Evolutionary conservation across 306 rosid genomes (phyloP), one percentile per base, ranked within the genome.

Genomic region (Cucurbita argyrosperma): DNA sequence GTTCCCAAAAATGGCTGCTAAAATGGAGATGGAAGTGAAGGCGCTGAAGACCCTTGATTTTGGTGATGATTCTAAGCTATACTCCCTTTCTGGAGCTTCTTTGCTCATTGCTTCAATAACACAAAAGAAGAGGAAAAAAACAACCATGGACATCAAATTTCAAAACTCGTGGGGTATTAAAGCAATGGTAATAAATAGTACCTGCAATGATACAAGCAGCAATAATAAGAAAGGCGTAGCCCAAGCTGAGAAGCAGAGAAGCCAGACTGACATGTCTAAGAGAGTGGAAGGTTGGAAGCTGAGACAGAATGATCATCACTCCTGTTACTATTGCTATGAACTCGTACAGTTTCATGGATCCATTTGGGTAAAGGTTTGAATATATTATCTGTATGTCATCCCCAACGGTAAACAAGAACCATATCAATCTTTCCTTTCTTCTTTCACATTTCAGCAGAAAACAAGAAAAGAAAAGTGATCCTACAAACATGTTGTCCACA

Each of bases 201-300:
- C 96, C 97, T 30, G 86, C 65, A 76, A 81, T 37, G 62, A 92
- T 84, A 46, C 88, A 87, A n/a, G 89, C 97, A 15, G 81, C 78
- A 5, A 86, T 74, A 73, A 74, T 74, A 6, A 83, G 83, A 71
- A 83, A 71, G 4, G 92, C 76, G 26, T 74, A 90, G 53, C 84
- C 75, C 80, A 92, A 75, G 59, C 87, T 84, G 2, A 92, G 90
- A 73, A 78, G 13, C n/a, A 92, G 82, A 80, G 96, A 88, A 9
- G 82, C 19, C 19, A 92, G 80, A 60, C 86, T 88, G 30, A 89
- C 72, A 45, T 92, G 89, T 65, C 97, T 82, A 14, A 92, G 74
- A 57, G 96, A 90, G 76, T 92, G 96, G 77, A 92, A 92, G 35
- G 92, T 88, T 54, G 97, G 96, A 56, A 89, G 78, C 65, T 92